phyloP scores from a whole-genome alignment of 371 early-diverging fungal species.

The Mucor racemosus region DNA sequence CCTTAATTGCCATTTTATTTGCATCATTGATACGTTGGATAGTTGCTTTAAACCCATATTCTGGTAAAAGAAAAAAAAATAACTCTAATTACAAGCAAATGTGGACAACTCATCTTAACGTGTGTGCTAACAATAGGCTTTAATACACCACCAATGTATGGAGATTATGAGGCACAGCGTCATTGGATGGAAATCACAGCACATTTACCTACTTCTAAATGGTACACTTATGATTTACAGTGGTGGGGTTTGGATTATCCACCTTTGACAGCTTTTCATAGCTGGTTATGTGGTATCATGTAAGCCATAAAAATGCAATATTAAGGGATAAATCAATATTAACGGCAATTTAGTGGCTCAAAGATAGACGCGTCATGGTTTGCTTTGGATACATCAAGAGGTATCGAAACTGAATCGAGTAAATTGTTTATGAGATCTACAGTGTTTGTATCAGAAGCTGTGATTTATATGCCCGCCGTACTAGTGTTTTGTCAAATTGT shows the following conservation, averaged over 20 bases:
- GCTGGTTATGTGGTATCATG: constrained; percentile 84
- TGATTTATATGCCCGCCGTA: constrained; percentile 82
- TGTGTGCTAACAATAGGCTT: constrained; percentile 23
- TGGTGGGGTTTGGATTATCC: constrained; percentile 99
- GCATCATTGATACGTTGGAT: constrained; percentile 74
- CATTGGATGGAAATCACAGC: constrained; percentile 96
- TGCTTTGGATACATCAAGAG: constrained; percentile 84
- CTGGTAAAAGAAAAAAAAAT: constrained; percentile 59
- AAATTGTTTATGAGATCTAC: constrained; percentile 91
- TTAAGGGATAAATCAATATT: neutral
- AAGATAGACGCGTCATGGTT: constrained; percentile 84
- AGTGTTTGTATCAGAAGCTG: constrained; percentile 74
- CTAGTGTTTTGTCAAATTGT: constrained; percentile 59
- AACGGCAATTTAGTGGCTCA: constrained; percentile 59
- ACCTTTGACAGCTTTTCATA: constrained; percentile 91
- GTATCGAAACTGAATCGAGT: constrained; percentile 71
- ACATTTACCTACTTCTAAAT: constrained; percentile 74
- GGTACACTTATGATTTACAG: constrained; percentile 87
- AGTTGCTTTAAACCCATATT: constrained; percentile 77
- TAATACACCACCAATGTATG: constrained; percentile 77
- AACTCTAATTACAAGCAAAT: neutral
- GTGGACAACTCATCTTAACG: neutral
- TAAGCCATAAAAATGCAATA: constrained; percentile 37
- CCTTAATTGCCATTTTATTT: constrained; percentile 53
- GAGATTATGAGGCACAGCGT: constrained; percentile 97